Evolutionary conservation across 805 yeast genomes (phyloP), one percentile per base, ranked within the genome.

Genomic region (Ogataea glucozyma): DNA sequence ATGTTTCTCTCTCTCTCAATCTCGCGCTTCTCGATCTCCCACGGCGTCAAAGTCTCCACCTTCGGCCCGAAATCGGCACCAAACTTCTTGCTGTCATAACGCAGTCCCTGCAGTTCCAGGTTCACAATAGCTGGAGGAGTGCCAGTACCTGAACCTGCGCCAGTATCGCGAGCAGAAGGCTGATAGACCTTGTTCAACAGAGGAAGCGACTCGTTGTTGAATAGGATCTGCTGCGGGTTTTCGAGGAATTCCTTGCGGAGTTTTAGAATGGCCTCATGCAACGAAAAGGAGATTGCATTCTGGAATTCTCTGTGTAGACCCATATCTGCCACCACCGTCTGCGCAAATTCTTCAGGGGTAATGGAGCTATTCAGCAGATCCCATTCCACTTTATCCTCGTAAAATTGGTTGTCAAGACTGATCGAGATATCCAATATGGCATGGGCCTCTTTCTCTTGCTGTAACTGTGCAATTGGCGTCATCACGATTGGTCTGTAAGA

Each of bases 361-460:
- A 85, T 58, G 26, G 58, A 41, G 26, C 68, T 72, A 48, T 67
- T 73, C 6, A 67, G 57, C 31, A 93, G 70, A 58, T 93, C 95
- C 98, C 98, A 91, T 65, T 93, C 98, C 51, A 93, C 84, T 61
- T 85, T 85, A 64, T 93, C 99, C 53, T 89, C 96, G 56, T 82
- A 89, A 31, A 90, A 73, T 53, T 82, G 83, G 59, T 86, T 86
- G 51, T 89, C 88, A 48, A 93, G 68, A 58, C 85, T 88, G 37
- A 93, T 86, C 12, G 91, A 81, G 27, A 93, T 65, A 50, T 88
- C 86, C 26, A 93, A 75, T 3, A 93, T 75, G 1, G 86, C 95
- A 56, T 86, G 93, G 21, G 83, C 66, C 44, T 81, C 87, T 27
- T 66, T 69, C 44, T 61, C 64, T 27, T 49, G 52, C 20, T 50